Conservation (phyloP, 176 grass and related monocot genomes). For the Rhynchospora breviuscula region DNA sequence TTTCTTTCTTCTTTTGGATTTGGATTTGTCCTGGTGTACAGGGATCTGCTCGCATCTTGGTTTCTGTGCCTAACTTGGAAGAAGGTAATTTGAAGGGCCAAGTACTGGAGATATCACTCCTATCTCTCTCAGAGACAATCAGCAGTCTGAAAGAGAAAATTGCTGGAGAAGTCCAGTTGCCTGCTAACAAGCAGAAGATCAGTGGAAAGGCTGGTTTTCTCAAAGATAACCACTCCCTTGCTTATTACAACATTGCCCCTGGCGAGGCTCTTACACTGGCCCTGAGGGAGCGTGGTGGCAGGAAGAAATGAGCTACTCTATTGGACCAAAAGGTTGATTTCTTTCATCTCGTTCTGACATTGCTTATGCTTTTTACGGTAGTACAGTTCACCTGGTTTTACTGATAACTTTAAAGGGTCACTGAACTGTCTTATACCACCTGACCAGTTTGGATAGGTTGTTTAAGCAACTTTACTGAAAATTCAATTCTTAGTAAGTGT, state of each 20-base stretch:
- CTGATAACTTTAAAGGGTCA: not conserved
- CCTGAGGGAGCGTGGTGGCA: conserved; percentile 91
- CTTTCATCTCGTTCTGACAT: not conserved
- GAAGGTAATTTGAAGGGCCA: conserved; percentile 98
- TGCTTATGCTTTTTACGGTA: not conserved
- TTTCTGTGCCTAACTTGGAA: conserved; percentile 83
- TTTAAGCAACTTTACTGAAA: not conserved
- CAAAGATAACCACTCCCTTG: conserved; percentile 87
- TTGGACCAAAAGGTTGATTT: not conserved
- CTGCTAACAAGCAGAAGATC: conserved; percentile 93
- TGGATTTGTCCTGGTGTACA: conserved; percentile 24
- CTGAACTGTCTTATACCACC: not conserved
- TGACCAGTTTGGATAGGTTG: not conserved
- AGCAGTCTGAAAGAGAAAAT: conserved; percentile 95
- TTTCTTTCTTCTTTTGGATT: not conserved
- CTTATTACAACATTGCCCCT: conserved; percentile 89
- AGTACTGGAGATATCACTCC: conserved; percentile 67
- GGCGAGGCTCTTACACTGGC: conserved; percentile 69
- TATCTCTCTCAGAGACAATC: conserved; percentile 72
- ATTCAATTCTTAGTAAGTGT: not conserved
- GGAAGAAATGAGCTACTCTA: conserved; percentile 66
- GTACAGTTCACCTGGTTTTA: not conserved
- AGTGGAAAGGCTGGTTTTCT: conserved; percentile 76
- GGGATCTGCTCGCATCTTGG: conserved; percentile 65
- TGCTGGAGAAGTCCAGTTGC: conserved; percentile 91